phyloP scores from a whole-genome alignment of 2,329 filamentous ascomycete genomes.

The Botrytis hyacinthi region DNA sequence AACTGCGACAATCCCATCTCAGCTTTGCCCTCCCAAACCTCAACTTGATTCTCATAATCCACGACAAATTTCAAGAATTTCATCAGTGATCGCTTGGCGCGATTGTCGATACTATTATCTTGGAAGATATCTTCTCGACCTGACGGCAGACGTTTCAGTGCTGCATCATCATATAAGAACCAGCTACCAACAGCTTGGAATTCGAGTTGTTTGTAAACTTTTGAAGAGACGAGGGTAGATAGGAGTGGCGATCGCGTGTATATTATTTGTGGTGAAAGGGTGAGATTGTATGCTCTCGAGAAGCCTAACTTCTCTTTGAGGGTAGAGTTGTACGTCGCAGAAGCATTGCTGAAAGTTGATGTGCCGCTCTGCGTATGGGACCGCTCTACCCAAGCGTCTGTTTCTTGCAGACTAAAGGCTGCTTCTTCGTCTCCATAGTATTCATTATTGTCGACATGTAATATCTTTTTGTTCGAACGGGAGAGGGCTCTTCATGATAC shows the following conservation, averaged over 20 bases:
- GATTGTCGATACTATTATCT: slow-evolving; percentile 70
- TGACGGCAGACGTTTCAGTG: slow-evolving; percentile 73
- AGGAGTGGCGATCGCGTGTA: slow-evolving; percentile 80
- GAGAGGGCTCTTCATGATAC: slow-evolving; percentile 75
- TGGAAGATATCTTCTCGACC: slow-evolving; percentile 90
- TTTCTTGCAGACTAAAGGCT: slow-evolving; percentile 79
- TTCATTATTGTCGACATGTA: slow-evolving; percentile 83
- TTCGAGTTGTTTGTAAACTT: slow-evolving; percentile 84
- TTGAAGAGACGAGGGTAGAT: slow-evolving; percentile 80
- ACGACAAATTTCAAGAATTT: slow-evolving; percentile 89
- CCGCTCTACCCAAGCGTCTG: slow-evolving; percentile 66
- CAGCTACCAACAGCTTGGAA: slow-evolving; percentile 92
- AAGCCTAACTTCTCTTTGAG: slow-evolving; percentile 49
- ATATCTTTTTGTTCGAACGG: slow-evolving; percentile 83
- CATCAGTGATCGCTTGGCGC: slow-evolving; percentile 83
- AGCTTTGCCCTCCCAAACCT: slow-evolving; percentile 58
- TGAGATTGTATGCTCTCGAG: slow-evolving; percentile 76
- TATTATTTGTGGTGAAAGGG: slow-evolving; percentile 81
- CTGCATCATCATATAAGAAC: slow-evolving; percentile 62
- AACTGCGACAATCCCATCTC: slow-evolving; percentile 56
- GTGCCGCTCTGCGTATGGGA: slow-evolving; percentile 40
- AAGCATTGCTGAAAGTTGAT: slow-evolving; percentile 35
- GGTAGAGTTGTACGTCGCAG: slow-evolving; percentile 26
- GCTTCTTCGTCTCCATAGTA: slow-evolving; percentile 89
- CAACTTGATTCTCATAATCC: slow-evolving; percentile 62